Percentiles rank a stretch among this genome's conserved stretches.
Evolutionary conservation across 1,284 basidiomycete genomes (phyloP).

Genomic region (Sporisorium reilianum): DNA sequence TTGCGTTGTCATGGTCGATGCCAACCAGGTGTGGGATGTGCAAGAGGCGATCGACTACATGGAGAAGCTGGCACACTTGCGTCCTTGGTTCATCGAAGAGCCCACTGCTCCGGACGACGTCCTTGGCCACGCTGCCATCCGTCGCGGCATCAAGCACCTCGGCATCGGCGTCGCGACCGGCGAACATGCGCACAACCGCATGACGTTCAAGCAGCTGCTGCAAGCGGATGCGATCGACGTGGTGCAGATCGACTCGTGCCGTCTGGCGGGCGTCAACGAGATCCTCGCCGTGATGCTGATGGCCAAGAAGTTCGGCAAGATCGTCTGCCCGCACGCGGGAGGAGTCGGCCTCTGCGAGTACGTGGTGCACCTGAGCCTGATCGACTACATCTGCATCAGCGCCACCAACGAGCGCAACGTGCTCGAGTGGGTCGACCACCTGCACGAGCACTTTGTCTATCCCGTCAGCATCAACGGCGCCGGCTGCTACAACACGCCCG

Average conservation of each 20-base stretch:
- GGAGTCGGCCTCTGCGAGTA: constrained; percentile 96
- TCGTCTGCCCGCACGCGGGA: constrained; percentile 89
- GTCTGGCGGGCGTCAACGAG: constrained; percentile 91
- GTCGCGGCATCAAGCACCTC: constrained; percentile 81
- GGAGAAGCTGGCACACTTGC: constrained; percentile 80
- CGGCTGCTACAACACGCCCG: constrained; percentile 86
- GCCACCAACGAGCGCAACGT: constrained; percentile 94
- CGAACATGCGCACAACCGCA: constrained; percentile 91
- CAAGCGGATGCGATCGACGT: constrained; percentile 94
- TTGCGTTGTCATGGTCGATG: constrained; percentile 93
- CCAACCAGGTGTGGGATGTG: constrained; percentile 98
- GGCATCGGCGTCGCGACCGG: constrained; percentile 94
- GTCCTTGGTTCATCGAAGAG: constrained; percentile 84
- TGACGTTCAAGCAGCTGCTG: constrained; percentile 96
- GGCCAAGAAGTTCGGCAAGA: constrained; percentile 80
- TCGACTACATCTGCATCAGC: constrained; percentile 91
- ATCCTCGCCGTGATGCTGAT: constrained; percentile 91
- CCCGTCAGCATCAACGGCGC: constrained; percentile 87
- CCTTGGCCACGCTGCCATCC: constrained; percentile 79
- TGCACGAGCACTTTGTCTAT: constrained; percentile 91
- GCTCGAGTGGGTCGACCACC: constrained; percentile 80
- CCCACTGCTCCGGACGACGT: constrained; percentile 52
- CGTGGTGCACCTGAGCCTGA: constrained; percentile 76
- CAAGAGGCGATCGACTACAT: constrained; percentile 92
- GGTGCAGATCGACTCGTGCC: constrained; percentile 94